Percentiles rank a stretch among this genome's conserved stretches.
These are phyloP conservation scores for Nakaseomyces nivariensis DNA, from an alignment of 1,139 yeast species.

Conservation along the genomic window DNA sequence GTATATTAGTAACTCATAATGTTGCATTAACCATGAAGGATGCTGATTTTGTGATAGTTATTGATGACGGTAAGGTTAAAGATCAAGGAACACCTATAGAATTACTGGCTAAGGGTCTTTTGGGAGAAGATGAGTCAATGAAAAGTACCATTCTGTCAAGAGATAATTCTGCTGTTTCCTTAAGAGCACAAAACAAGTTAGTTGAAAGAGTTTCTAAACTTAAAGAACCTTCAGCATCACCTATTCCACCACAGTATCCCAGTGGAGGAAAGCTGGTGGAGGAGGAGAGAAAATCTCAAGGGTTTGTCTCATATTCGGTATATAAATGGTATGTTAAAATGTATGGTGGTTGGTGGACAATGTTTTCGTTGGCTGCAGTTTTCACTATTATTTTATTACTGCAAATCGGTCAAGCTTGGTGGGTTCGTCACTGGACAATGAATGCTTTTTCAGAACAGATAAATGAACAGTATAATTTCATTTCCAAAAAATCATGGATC, in stretches of 20 bases:
- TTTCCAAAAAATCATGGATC: neutral
- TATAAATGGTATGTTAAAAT: slow-evolving; percentile 52
- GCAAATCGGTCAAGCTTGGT: slow-evolving; percentile 59
- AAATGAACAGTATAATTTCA: neutral
- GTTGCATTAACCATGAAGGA: slow-evolving; percentile 72
- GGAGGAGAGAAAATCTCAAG: slow-evolving; percentile 70
- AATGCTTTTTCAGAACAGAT: neutral
- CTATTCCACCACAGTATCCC: neutral
- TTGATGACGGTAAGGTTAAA: slow-evolving; percentile 69
- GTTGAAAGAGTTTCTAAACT: slow-evolving; percentile 17
- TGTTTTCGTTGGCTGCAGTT: slow-evolving; percentile 37
- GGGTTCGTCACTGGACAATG: slow-evolving; percentile 60
- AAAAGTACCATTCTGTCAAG: slow-evolving; percentile 4
- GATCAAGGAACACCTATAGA: slow-evolving; percentile 58
- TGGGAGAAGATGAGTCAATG: slow-evolving; percentile 8
- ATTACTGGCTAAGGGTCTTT: slow-evolving; percentile 38
- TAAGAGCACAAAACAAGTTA: slow-evolving; percentile 26
- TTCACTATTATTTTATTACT: slow-evolving; percentile 43
- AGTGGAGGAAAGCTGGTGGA: slow-evolving; percentile 46
- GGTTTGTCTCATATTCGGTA: slow-evolving; percentile 60
- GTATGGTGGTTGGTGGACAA: slow-evolving; percentile 46
- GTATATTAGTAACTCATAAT: slow-evolving; percentile 79
- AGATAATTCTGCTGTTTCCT: neutral
- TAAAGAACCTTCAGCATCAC: neutral
- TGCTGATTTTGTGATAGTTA: slow-evolving; percentile 61